Evolutionary conservation across 2,329 filamentous ascomycete species (phyloP).

Genomic region (Penicillium brasilianum): DNA sequence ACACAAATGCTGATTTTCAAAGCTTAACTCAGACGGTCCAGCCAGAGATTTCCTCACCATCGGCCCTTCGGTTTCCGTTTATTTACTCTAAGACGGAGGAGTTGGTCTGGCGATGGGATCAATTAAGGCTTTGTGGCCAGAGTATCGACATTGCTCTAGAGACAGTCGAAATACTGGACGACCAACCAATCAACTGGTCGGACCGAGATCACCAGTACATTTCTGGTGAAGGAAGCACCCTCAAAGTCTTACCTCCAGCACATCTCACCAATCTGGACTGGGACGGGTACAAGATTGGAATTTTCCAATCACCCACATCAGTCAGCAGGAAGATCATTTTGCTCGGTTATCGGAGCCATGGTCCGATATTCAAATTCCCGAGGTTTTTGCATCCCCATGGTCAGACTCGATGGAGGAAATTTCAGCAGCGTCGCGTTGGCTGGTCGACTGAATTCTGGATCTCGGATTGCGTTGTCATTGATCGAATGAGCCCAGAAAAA

Average conservation of each 20-base stretch:
- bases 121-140: background rate
- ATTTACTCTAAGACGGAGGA: background rate
- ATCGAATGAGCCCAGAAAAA: background rate
- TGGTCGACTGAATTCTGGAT: background rate
- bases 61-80: background rate
- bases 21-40: background rate
- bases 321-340: background rate
- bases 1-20: constrained; percentile 1
- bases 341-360: background rate
- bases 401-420: background rate
- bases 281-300: background rate
- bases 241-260: background rate
- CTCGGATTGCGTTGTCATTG: background rate
- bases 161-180: background rate
- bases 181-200: background rate
- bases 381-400: background rate
- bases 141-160: background rate
- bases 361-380: background rate
- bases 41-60: background rate
- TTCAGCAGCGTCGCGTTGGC: background rate
- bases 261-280: background rate
- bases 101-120: background rate
- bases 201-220: too few species aligned
- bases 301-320: background rate
- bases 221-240: background rate